Conservation (phyloP, 352 stramenopile species). For the Phytophthora europaea region DNA sequence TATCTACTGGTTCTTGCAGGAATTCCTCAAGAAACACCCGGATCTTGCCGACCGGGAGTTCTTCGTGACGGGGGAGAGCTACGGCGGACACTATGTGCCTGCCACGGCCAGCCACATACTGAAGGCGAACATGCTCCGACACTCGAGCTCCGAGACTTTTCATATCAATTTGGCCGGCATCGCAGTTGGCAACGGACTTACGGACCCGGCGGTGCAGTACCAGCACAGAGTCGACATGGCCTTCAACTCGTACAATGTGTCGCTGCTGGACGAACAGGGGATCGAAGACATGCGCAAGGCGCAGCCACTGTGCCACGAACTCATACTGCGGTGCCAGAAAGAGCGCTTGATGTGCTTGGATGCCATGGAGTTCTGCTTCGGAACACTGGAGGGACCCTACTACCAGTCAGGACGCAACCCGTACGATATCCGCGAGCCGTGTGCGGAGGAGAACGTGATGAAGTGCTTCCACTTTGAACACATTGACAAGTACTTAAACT, state of each 20-base stretch:
- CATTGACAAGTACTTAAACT: conserved; percentile 83
- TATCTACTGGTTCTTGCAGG: conserved; percentile 80
- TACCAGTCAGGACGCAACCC: conserved; percentile 62
- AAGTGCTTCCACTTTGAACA: conserved; percentile 78
- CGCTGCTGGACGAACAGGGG: conserved; percentile 52
- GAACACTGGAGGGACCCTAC: conserved; percentile 61
- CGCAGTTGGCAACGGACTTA: conserved; percentile 81
- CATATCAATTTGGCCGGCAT: conserved; percentile 68
- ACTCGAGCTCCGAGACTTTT: conserved; percentile 26
- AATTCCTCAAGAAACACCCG: conserved; percentile 67
- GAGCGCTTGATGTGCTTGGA: conserved; percentile 52
- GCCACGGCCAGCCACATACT: conserved; percentile 64
- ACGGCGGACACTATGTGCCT: conserved; percentile 76
- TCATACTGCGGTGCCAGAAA: conserved; percentile 64
- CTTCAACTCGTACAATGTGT: conserved; percentile 79
- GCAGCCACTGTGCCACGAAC: conserved; percentile 64
- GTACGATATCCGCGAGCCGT: conserved; percentile 80
- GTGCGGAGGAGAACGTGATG: conserved; percentile 60
- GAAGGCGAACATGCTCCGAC: conserved; percentile 47
- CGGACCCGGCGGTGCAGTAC: conserved; percentile 74
- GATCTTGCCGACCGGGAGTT: conserved; percentile 58
- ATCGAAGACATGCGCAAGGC: conserved; percentile 62
- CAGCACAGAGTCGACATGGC: conserved; percentile 77
- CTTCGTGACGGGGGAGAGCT: conserved; percentile 77
- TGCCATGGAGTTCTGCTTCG: conserved; percentile 69